phyloP scores from a whole-genome alignment of 2,329 filamentous ascomycete species.

The Didymella sp. region DNA sequence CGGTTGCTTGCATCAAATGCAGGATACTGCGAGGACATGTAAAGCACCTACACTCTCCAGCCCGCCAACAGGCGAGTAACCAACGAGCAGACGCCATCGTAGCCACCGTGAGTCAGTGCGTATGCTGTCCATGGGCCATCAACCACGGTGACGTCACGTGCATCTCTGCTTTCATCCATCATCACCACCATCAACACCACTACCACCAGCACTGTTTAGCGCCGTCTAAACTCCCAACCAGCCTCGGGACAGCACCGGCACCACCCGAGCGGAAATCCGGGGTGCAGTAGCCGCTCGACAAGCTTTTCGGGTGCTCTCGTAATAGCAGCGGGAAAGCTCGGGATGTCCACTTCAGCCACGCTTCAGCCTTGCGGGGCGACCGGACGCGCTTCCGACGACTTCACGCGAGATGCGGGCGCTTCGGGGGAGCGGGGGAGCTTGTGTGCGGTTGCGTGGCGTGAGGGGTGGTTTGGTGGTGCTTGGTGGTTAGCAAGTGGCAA shows the following conservation, averaged over 20 bases:
- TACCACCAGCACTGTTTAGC: background rate
- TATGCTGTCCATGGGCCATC: background rate
- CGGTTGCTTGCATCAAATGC: background rate
- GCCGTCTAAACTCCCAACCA: background rate
- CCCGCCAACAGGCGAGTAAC: no score
- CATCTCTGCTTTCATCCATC: background rate
- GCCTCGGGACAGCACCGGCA: background rate
- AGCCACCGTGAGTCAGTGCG: no score
- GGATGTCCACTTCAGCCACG: background rate
- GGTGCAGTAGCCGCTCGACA: constrained; percentile 1
- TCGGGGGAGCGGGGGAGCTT: constrained; percentile 1
- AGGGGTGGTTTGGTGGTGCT: background rate
- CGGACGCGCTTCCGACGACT: constrained; percentile 4
- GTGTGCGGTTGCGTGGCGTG: background rate
- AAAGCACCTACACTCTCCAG: no score
- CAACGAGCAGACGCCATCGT: no score
- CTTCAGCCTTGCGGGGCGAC: background rate
- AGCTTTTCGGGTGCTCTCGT: constrained; percentile 16
- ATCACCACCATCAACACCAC: background rate
- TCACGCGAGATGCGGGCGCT: background rate
- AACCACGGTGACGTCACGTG: background rate
- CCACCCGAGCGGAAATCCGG: constrained; percentile 1
- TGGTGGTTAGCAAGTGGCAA: background rate
- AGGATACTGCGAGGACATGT: background rate
- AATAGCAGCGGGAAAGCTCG: constrained; percentile 3